Evolutionary conservation across 2,329 filamentous ascomycete species (phyloP).

Genomic region (Hymenoscyphus fructigenus): DNA sequence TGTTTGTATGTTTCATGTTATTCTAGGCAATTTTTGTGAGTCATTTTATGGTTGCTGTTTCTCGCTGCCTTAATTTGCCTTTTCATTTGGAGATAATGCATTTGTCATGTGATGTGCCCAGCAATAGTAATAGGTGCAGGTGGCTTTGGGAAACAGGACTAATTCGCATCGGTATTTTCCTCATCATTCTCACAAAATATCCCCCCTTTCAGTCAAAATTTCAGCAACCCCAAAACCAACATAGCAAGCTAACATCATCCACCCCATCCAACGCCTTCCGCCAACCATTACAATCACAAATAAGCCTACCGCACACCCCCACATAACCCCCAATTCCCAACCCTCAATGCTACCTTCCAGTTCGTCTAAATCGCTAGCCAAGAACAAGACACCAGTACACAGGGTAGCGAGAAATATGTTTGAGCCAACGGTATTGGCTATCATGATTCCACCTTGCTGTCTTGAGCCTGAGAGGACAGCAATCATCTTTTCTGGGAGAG

Average conservation of each 20-base stretch:
- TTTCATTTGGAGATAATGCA: background rate
- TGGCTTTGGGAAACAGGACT: no score
- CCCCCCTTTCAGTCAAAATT: background rate
- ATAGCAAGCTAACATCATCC: slow-evolving; percentile 5
- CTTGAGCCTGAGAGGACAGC: slow-evolving; percentile 48
- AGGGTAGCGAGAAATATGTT: slow-evolving; percentile 55
- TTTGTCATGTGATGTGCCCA: no score
- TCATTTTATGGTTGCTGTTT: background rate
- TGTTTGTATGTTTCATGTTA: background rate
- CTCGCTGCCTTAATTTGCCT: background rate
- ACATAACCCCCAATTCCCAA: slow-evolving; percentile 36
- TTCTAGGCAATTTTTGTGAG: slow-evolving; percentile 3
- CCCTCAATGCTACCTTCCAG: slow-evolving; percentile 31
- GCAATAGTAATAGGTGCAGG: no score
- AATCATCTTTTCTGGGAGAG: slow-evolving; percentile 53
- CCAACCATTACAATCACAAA: slow-evolving; percentile 37
- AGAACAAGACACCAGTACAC: slow-evolving; percentile 45
- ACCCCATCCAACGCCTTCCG: slow-evolving; percentile 22
- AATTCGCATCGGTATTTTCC: background rate
- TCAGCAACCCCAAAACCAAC: background rate
- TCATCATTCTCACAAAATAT: background rate
- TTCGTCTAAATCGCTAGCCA: slow-evolving; percentile 31
- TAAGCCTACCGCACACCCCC: slow-evolving; percentile 29
- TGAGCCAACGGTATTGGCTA: slow-evolving; percentile 52
- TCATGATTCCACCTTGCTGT: slow-evolving; percentile 49